A percentile compares a stretch with the other conserved stretches of the same genome.
phyloP scores from a whole-genome alignment of 257 asterid species.

The Nicotiana tomentosiformis region DNA sequence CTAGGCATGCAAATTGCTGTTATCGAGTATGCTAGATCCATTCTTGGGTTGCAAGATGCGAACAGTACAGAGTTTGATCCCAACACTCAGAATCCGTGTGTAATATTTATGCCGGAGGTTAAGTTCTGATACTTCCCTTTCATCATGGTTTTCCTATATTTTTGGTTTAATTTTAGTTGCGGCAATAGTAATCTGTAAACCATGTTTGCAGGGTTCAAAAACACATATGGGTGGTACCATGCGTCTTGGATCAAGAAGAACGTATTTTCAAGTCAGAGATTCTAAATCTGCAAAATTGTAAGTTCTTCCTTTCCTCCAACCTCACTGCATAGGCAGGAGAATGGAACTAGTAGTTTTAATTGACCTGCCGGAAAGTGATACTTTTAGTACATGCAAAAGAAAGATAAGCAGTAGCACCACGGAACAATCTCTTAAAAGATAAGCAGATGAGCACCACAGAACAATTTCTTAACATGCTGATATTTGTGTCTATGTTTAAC shows the following conservation, averaged over 20 bases:
- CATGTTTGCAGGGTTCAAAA: constrained; percentile 34
- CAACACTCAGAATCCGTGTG: constrained; percentile 51
- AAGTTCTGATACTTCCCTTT: not conserved
- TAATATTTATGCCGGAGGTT: constrained; percentile 81
- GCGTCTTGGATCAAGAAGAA: constrained; percentile 49
- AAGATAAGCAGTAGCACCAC: too few species aligned
- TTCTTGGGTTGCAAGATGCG: constrained; percentile 58
- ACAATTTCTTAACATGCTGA: too few species aligned
- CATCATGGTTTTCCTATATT: not conserved
- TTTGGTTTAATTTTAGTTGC: not conserved
- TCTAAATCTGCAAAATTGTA: constrained; percentile 36
- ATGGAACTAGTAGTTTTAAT: not conserved
- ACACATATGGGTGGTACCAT: constrained; percentile 51
- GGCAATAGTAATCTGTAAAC: not conserved
- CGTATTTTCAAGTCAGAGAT: constrained; percentile 33
- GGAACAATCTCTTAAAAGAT: too few species aligned
- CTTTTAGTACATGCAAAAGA: too few species aligned
- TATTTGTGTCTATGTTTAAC: too few species aligned
- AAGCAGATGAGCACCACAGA: too few species aligned
- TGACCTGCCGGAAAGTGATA: too few species aligned
- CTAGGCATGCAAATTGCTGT: constrained; percentile 79
- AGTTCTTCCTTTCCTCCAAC: constrained; percentile 10
- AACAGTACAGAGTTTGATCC: constrained; percentile 72
- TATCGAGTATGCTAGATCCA: constrained; percentile 59
- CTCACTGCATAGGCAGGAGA: not conserved